Base-by-base conservation (phyloP, 371 early-diverging fungal species). In the Coemansia sp. region DNA sequence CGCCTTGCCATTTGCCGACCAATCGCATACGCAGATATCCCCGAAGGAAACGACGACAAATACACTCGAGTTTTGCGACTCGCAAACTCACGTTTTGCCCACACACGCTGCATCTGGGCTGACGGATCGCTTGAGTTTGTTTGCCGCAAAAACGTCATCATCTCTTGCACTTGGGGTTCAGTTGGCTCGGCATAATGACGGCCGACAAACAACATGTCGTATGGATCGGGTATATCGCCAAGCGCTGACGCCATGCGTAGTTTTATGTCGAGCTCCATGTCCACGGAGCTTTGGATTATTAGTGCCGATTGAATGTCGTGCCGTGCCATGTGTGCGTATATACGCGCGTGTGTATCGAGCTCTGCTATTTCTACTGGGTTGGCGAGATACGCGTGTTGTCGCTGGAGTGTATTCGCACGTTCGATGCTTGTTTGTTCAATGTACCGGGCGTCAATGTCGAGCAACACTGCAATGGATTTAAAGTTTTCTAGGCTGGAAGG, bases 191-290 rank as follows among this genome's bases (percentile, higher is more conserved):
- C 49, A n/a, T 57, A 24, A 2, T 19, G 32, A 21, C 62, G 69
- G 3, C 73, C 70, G 8, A 73, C 44, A 61, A 69, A 58, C 36
- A 73, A 7, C 23, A 69, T 56, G 28, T 73, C 73, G 40, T 62
- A 58, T 5, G 3, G 1, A 19, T 19, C 49, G 12, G 55, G n/a
- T 11, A 19, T 21, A 26, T 24, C 24, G 9, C 61, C 65, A 15
- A 73, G 55, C 13, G 61, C 58, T 1, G 41, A 5, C 2, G 65
- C 61, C 13, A 69, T 17, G 0, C 71, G 66, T 48, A 26, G n/a
- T 52, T 70, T 66, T 13, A 70, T 9, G 51, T 70, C 71, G 13
- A 66, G 26, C 53, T 74, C 75, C 29, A 70, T 24, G 23, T 74
- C 75, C 1, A 66, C n/a, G 13, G 19, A 13, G 26, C 59, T 46